Conservation (phyloP, 345 rosid species). For the Aethionema arabicum region DNA sequence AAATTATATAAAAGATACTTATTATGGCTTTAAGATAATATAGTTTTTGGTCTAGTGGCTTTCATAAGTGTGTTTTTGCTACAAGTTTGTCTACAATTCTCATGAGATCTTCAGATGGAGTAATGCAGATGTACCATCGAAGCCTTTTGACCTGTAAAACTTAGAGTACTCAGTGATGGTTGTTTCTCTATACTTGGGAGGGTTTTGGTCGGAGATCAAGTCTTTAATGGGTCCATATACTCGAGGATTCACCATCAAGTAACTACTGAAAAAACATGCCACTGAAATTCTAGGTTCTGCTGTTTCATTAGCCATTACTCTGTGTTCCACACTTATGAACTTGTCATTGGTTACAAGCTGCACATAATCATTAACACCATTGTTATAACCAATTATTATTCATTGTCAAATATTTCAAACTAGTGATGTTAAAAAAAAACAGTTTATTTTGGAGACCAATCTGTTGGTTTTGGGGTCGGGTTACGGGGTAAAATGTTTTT, state of each 20-base stretch:
- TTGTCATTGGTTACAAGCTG: constrained; percentile 50
- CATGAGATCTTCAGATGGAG: constrained; percentile 41
- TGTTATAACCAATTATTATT: too few species aligned
- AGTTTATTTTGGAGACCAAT: too few species aligned
- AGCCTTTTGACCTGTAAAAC: constrained; percentile 35
- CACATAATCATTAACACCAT: background rate
- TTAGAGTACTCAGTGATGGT: constrained; percentile 33
- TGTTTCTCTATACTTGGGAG: constrained; percentile 40
- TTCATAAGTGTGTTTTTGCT: background rate
- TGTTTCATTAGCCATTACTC: constrained; percentile 41
- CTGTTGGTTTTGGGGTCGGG: too few species aligned
- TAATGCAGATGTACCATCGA: constrained; percentile 38
- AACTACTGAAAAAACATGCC: constrained; percentile 34
- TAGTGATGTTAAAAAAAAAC: too few species aligned
- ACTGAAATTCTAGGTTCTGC: constrained; percentile 43
- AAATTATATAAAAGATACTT: too few species aligned
- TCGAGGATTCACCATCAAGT: constrained; percentile 29
- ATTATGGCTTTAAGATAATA: too few species aligned
- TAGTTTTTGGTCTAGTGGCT: background rate
- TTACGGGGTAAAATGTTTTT: too few species aligned
- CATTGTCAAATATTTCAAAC: too few species aligned
- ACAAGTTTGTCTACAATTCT: background rate
- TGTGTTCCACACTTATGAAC: constrained; percentile 50
- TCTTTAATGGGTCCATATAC: constrained; percentile 43
- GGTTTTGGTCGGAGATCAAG: constrained; percentile 37